These are phyloP conservation scores for Rhytidhysteron rufulum DNA, from an alignment of 2,329 filamentous ascomycete genomes.

Conservation along the genomic window DNA sequence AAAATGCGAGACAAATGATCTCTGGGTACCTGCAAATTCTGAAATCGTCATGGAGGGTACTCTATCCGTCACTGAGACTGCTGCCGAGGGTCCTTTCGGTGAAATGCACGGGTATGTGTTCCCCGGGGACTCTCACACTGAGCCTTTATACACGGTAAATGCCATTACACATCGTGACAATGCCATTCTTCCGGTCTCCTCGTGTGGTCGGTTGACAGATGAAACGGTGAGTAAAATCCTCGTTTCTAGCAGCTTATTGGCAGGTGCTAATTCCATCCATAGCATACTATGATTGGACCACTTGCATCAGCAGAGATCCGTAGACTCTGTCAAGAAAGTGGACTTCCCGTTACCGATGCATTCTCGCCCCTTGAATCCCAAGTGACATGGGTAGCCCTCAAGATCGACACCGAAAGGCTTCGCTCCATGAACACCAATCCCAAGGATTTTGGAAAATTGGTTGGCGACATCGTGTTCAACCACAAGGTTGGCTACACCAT, in stretches of 20 bases:
- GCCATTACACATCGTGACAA: slow-evolving; percentile 46
- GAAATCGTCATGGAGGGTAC: slow-evolving; percentile 52
- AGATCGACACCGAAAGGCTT: slow-evolving; percentile 9
- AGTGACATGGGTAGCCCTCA: slow-evolving; percentile 44
- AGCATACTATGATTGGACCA: slow-evolving; percentile 38
- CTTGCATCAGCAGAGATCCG: slow-evolving; percentile 44
- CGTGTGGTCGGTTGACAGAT: no score
- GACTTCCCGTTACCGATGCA: slow-evolving; percentile 43
- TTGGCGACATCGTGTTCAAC: slow-evolving; percentile 44
- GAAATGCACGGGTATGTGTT: slow-evolving; percentile 43
- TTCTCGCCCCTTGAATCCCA: slow-evolving; percentile 46
- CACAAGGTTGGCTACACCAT: slow-evolving; percentile 43
- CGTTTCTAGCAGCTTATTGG: no score
- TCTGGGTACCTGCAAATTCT: slow-evolving; percentile 46
- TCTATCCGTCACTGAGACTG: slow-evolving; percentile 40
- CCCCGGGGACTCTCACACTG: slow-evolving; percentile 36
- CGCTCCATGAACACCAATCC: slow-evolving; percentile 11
- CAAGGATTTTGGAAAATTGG: slow-evolving; percentile 33
- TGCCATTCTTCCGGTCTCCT: slow-evolving; percentile 47
- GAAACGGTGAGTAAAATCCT: no score
- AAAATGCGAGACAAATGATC: slow-evolving; percentile 48
- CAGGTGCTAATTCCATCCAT: no score
- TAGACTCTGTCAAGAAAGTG: slow-evolving; percentile 27
- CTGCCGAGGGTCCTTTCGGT: slow-evolving; percentile 47
- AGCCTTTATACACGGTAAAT: slow-evolving; percentile 44